Evolutionary conservation across 306 rosid genomes (phyloP).

Genomic region (Alnus rubra): DNA sequence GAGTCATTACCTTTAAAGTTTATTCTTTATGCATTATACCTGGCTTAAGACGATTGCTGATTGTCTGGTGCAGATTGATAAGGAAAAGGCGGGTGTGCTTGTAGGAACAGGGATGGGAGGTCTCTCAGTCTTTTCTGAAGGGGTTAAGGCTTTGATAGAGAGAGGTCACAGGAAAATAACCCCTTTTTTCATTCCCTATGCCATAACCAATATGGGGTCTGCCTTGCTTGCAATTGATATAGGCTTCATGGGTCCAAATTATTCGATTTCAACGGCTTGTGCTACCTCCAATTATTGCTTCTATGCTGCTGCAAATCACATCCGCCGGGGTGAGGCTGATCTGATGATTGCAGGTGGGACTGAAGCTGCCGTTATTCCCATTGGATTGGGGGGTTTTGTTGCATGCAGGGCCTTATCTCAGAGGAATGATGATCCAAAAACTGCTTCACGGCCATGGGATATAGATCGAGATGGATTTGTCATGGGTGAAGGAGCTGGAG

Average conservation of each 20-base stretch:
- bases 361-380: conserved; percentile 92
- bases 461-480: conserved; percentile 95
- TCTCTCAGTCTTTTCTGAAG: conserved; percentile 80
- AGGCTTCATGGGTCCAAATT: conserved; percentile 96
- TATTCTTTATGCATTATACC: not conserved
- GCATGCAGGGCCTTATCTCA: conserved; percentile 97
- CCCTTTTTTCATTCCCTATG: conserved; percentile 93
- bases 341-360: conserved; percentile 97
- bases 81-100: conserved; percentile 82
- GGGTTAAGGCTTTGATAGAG: conserved; percentile 79
- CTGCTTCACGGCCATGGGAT: conserved; percentile 99
- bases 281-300: conserved; percentile 97
- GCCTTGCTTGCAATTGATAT: conserved; percentile 92
- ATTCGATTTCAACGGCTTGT: conserved; percentile 95
- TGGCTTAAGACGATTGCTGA: not conserved
- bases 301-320: conserved; percentile 94
- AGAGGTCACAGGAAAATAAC: conserved; percentile 84
- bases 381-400: conserved; percentile 94
- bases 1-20: not conserved
- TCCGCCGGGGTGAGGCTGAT: conserved; percentile 99
- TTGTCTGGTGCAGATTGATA: conserved; percentile 63
- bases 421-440: conserved; percentile 93
- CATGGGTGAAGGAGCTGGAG: conserved; percentile 99
- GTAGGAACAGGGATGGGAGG: conserved; percentile 99
- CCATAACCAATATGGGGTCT: conserved; percentile 95